phyloP scores from a whole-genome alignment of 306 rosid species.

The Gastrolobium villosum region DNA sequence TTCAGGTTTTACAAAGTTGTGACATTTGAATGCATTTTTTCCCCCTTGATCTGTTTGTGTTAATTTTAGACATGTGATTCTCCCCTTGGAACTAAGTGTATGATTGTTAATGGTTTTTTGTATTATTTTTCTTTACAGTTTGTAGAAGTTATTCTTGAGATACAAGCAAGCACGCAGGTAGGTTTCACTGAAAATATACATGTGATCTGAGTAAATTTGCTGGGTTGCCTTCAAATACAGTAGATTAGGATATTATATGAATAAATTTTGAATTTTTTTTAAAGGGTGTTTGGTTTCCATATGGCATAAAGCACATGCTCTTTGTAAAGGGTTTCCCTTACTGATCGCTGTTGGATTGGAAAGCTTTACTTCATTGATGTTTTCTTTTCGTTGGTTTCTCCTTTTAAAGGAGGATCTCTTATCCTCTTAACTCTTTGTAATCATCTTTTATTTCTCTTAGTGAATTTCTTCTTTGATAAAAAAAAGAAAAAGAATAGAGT shows the following conservation, averaged over 20 bases:
- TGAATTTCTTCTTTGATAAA: neutral
- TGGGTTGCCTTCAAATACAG: slow-evolving; percentile 1
- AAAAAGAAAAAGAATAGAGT: neutral
- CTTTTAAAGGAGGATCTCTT: neutral
- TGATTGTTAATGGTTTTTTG: slow-evolving; percentile 13
- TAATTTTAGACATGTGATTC: neutral
- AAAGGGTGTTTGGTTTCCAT: neutral
- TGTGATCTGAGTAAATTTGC: neutral
- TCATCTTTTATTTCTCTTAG: neutral
- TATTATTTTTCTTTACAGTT: slow-evolving; percentile 56
- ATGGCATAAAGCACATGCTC: neutral
- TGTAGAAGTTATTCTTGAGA: slow-evolving; percentile 72
- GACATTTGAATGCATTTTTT: neutral
- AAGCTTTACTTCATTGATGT: slow-evolving; percentile 5
- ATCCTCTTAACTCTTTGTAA: neutral
- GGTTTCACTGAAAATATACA: slow-evolving; percentile 19
- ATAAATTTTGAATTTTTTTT: slow-evolving; percentile 7
- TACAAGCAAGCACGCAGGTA: slow-evolving; percentile 72
- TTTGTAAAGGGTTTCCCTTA: neutral
- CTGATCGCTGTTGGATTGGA: neutral
- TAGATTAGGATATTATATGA: slow-evolving; percentile 10
- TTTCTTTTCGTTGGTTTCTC: slow-evolving; percentile 1
- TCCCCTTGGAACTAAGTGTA: slow-evolving; percentile 26
- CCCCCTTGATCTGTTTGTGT: neutral
- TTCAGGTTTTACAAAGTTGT: slow-evolving; percentile 9